Conservation (phyloP, 1,284 basidiomycete species). For the Cutaneotrichosporon arboriforme region DNA sequence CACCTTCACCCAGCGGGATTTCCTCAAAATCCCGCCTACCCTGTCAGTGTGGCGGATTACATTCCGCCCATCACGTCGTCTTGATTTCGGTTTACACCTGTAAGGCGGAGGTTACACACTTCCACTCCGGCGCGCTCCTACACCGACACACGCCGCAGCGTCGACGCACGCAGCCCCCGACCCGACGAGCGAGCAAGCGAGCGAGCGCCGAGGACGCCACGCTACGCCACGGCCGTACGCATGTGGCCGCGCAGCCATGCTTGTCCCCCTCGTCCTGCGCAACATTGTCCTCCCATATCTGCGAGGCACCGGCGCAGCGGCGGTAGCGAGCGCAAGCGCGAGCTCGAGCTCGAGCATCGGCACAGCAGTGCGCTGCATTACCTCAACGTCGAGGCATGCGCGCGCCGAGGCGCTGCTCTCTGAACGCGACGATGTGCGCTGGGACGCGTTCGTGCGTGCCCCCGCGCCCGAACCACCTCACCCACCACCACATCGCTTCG, state of each 20-base stretch:
- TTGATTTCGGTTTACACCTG: conserved; percentile 1
- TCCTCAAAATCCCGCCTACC: background rate
- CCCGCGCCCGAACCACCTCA: background rate
- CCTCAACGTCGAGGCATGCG: conserved; percentile 3
- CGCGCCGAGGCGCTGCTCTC: conserved; percentile 5
- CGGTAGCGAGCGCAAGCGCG: background rate
- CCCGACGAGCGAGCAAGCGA: no score
- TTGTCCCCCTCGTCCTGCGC: conserved; percentile 18
- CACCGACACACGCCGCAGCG: background rate
- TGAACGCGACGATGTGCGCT: conserved; percentile 1
- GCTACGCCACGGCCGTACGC: background rate
- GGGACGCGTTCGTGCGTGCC: background rate
- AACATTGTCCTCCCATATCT: conserved; percentile 20
- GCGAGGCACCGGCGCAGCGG: conserved; percentile 6
- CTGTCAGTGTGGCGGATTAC: background rate
- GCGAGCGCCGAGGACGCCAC: no score
- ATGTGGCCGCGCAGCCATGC: conserved; percentile 19
- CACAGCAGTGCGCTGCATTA: background rate
- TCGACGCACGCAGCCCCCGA: conserved; percentile 4
- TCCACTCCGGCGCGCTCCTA: background rate
- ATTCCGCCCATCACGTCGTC: background rate
- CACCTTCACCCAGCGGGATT: background rate
- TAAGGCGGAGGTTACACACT: background rate
- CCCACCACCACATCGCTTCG: no score
- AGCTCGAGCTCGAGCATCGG: no score